phyloP scores from a whole-genome alignment of 1,284 basidiomycete genomes.

The Leccinum brunneo-olivaceum region DNA sequence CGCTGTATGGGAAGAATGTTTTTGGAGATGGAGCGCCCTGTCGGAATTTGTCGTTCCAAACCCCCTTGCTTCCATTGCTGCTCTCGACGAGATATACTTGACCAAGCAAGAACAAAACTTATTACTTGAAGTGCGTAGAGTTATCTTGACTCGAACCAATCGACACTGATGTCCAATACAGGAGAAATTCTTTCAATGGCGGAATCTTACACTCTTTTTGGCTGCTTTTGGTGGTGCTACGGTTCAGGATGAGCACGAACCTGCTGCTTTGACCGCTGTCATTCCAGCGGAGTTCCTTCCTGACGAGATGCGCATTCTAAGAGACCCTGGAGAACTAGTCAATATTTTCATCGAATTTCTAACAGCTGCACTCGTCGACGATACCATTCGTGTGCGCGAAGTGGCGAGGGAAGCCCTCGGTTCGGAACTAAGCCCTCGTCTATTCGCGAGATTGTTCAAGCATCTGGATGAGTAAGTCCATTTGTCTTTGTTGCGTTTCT shows the following conservation, averaged over 20 bases:
- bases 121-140: slow-evolving; percentile 34
- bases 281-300: slow-evolving; percentile 63
- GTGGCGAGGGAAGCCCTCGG: slow-evolving; percentile 77
- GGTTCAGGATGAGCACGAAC: slow-evolving; percentile 45
- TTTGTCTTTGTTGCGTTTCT: neutral
- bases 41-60: slow-evolving; percentile 42
- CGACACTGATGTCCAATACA: slow-evolving; percentile 27
- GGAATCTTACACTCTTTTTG: slow-evolving; percentile 79
- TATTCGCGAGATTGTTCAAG: slow-evolving; percentile 62
- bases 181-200: slow-evolving; percentile 81
- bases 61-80: slow-evolving; percentile 29
- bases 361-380: slow-evolving; percentile 61
- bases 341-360: slow-evolving; percentile 63
- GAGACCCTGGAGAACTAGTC: slow-evolving; percentile 52
- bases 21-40: slow-evolving; percentile 57
- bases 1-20: slow-evolving; percentile 79
- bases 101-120: slow-evolving; percentile 33
- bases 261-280: slow-evolving; percentile 43
- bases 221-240: slow-evolving; percentile 72
- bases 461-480: slow-evolving; percentile 66
- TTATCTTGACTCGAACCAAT: neutral
- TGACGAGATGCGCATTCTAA: slow-evolving; percentile 58
- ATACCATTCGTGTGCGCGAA: slow-evolving; percentile 63
- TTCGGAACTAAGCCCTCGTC: slow-evolving; percentile 63
- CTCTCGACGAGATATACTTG: slow-evolving; percentile 31